A percentile compares a stretch with the other conserved stretches of the same genome.
Conservation (phyloP, 306 rosid genomes). For the Vigna radiata region DNA sequence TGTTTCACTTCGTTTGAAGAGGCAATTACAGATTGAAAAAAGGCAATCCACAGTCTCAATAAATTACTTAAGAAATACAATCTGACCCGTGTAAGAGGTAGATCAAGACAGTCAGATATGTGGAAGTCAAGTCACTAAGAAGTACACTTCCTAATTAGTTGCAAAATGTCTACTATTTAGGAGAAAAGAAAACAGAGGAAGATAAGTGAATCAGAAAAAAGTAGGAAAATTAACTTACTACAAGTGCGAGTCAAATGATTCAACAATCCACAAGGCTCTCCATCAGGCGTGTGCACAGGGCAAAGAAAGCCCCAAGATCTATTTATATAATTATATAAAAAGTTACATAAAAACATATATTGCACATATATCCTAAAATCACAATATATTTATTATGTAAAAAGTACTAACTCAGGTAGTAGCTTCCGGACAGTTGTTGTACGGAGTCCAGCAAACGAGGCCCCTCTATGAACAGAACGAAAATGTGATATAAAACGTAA, state of each 20-base stretch:
- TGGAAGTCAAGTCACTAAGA: neutral
- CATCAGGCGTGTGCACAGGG: slow-evolving; percentile 99
- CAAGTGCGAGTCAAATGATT: slow-evolving; percentile 84
- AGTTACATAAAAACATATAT: neutral
- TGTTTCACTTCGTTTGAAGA: slow-evolving; percentile 1
- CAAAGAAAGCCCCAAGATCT: slow-evolving; percentile 99
- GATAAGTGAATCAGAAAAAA: neutral
- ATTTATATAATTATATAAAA: slow-evolving; percentile 25
- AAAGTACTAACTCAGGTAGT: slow-evolving; percentile 82
- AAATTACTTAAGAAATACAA: neutral
- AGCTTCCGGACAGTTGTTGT: slow-evolving; percentile 95
- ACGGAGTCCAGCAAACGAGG: slow-evolving; percentile 95
- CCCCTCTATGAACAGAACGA: slow-evolving; percentile 97
- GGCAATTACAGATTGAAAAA: neutral
- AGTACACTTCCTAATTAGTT: neutral
- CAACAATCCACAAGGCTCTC: slow-evolving; percentile 97
- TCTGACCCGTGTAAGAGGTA: neutral
- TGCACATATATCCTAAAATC: slow-evolving; percentile 13
- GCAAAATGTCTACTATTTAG: neutral
- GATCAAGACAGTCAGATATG: neutral
- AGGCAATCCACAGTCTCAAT: neutral
- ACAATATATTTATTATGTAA: slow-evolving; percentile 17
- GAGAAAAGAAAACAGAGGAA: neutral
- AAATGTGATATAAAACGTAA: slow-evolving; percentile 91
- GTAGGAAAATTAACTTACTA: slow-evolving; percentile 61